Evolutionary conservation across 2,329 filamentous ascomycete genomes (phyloP).

Genomic region (Fusarium burgessii): DNA sequence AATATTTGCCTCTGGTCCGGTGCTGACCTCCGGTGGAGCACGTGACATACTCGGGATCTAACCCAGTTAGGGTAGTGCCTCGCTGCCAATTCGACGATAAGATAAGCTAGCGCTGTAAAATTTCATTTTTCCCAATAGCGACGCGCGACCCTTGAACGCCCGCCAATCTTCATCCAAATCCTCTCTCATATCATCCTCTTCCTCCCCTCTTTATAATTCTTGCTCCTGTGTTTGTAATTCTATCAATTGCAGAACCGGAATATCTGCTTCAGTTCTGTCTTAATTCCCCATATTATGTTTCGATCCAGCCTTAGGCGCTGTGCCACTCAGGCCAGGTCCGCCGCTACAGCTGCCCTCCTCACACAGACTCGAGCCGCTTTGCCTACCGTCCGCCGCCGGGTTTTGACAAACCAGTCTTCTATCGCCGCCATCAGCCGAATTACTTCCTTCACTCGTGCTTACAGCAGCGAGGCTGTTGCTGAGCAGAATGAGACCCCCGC

Average conservation of each 20-base stretch:
- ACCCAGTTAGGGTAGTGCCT: conserved; percentile 3
- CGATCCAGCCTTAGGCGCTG: conserved; percentile 56
- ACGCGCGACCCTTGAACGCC: conserved; percentile 34
- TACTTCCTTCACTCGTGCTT: conserved; percentile 48
- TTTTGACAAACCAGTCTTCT: conserved; percentile 34
- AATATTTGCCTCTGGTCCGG: not conserved
- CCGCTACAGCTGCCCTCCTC: conserved; percentile 47
- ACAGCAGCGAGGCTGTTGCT: conserved; percentile 56
- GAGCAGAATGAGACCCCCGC: conserved; percentile 29
- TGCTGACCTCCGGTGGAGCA: conserved; percentile 4
- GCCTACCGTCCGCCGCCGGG: conserved; percentile 43
- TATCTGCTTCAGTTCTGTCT: conserved; percentile 7
- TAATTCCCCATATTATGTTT: conserved; percentile 47
- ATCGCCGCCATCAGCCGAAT: conserved; percentile 41
- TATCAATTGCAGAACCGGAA: conserved; percentile 22
- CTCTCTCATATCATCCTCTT: conserved; percentile 15
- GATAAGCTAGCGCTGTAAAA: conserved; percentile 27
- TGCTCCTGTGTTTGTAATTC: conserved; percentile 15
- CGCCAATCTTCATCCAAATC: conserved; percentile 23
- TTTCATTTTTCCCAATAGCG: conserved; percentile 15
- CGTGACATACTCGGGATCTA: conserved; percentile 19
- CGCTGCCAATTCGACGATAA: conserved; percentile 16
- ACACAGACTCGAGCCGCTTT: conserved; percentile 47
- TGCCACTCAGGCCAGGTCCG: conserved; percentile 52
- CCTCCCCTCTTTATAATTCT: conserved; percentile 13